Conservation (phyloP, 352 stramenopile species). For the Plasmopara halstedii region DNA sequence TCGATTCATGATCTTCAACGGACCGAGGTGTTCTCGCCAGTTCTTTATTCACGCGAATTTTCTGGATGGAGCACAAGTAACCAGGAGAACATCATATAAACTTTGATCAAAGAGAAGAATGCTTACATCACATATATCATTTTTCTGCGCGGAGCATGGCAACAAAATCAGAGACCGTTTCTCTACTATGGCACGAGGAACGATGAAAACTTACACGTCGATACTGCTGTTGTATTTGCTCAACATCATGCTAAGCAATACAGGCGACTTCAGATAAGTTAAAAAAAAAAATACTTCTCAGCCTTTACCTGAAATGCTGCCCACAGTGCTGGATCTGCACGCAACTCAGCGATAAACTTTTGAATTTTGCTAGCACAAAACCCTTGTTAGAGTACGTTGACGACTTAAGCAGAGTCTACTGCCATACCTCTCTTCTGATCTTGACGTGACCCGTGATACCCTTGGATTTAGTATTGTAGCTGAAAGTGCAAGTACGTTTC, state of each 20-base stretch:
- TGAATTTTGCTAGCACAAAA: constrained; percentile 34
- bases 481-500: not conserved
- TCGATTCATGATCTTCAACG: constrained; percentile 16
- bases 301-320: constrained; percentile 37
- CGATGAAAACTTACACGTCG: constrained; percentile 21
- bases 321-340: constrained; percentile 45
- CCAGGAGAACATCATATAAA: not conserved
- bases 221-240: constrained; percentile 35
- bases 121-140: constrained; percentile 30
- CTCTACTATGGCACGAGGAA: not conserved
- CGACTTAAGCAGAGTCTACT: not conserved
- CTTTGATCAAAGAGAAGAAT: not conserved
- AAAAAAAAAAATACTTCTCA: not conserved
- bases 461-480: constrained; percentile 4
- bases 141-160: constrained; percentile 11
- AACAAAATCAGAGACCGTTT: not conserved
- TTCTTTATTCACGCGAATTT: constrained; percentile 57
- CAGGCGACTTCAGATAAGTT: not conserved
- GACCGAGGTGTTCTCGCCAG: constrained; percentile 22
- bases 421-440: constrained; percentile 19
- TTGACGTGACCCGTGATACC: constrained; percentile 1
- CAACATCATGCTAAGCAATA: constrained; percentile 25
- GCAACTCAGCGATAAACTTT: constrained; percentile 45
- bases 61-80: constrained; percentile 19
- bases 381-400: not conserved